phyloP scores from a whole-genome alignment of 108 stramenopile genomes.

The Cylindrotheca closterium region DNA sequence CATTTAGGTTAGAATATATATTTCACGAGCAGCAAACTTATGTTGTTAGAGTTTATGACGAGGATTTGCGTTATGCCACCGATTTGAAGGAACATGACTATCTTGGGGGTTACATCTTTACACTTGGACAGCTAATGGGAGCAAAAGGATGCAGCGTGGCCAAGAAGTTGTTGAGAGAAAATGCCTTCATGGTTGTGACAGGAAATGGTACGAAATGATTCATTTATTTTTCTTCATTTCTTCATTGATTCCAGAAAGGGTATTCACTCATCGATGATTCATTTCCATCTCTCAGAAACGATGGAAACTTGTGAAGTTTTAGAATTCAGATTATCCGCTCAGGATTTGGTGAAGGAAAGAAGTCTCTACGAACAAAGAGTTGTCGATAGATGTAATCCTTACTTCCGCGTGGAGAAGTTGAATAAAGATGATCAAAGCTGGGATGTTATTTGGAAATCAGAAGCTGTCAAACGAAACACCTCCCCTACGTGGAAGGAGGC shows the following conservation, averaged over 20 bases:
- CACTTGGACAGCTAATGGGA: constrained; percentile 58
- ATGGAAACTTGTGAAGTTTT: constrained; percentile 41
- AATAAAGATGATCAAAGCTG: constrained; percentile 60
- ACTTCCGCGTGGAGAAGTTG: constrained; percentile 47
- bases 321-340: constrained; percentile 51
- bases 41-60: constrained; percentile 51
- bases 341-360: constrained; percentile 35
- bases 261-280: not conserved
- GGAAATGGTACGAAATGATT: constrained; percentile 22
- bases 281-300: constrained; percentile 18
- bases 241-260: not conserved
- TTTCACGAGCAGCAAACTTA: constrained; percentile 60
- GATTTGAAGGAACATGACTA: constrained; percentile 61
- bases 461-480: constrained; percentile 41
- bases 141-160: constrained; percentile 44
- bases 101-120: constrained; percentile 51
- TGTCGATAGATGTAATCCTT: constrained; percentile 41
- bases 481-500: constrained; percentile 52
- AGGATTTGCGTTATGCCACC: constrained; percentile 49
- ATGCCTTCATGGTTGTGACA: constrained; percentile 34
- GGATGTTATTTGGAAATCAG: constrained; percentile 60
- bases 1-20: constrained; percentile 47
- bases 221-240: not conserved
- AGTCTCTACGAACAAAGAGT: constrained; percentile 42
- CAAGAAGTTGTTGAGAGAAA: constrained; percentile 29